Conservation (phyloP, 208 protist genomes). For the Tritrichomonas foetus region DNA sequence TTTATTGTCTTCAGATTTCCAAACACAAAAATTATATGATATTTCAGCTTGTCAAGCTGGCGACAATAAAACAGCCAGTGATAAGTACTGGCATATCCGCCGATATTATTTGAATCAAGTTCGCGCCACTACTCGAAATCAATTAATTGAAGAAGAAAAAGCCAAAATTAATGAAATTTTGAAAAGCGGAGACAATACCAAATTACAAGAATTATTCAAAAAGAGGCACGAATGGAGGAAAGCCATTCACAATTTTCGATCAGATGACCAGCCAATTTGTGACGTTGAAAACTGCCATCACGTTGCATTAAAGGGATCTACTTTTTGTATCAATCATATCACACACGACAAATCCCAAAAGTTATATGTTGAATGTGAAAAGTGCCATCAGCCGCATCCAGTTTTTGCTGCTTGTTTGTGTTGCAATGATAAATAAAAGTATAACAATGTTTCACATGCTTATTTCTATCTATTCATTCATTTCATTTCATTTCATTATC, state of each 20-base stretch:
- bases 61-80: too few relatives aligned
- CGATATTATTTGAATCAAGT: neutral
- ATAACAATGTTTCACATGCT: too few relatives aligned
- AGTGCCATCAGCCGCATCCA: neutral
- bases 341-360: neutral
- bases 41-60: too few relatives aligned
- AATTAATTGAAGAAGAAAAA: neutral
- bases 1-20: too few relatives aligned
- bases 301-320: neutral
- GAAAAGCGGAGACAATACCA: neutral
- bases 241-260: neutral
- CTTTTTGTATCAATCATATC: neutral
- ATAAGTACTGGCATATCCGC: neutral
- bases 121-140: neutral
- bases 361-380: neutral
- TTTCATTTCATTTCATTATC: too few relatives aligned
- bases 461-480: too few relatives aligned
- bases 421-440: too few relatives aligned
- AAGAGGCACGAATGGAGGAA: neutral
- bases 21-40: too few relatives aligned
- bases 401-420: neutral
- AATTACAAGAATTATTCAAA: neutral
- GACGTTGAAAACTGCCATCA: neutral
- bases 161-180: neutral
- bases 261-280: neutral